These are phyloP conservation scores for Suillus luteus DNA, from an alignment of 768 basidiomycete genomes.

Conservation along the genomic window DNA sequence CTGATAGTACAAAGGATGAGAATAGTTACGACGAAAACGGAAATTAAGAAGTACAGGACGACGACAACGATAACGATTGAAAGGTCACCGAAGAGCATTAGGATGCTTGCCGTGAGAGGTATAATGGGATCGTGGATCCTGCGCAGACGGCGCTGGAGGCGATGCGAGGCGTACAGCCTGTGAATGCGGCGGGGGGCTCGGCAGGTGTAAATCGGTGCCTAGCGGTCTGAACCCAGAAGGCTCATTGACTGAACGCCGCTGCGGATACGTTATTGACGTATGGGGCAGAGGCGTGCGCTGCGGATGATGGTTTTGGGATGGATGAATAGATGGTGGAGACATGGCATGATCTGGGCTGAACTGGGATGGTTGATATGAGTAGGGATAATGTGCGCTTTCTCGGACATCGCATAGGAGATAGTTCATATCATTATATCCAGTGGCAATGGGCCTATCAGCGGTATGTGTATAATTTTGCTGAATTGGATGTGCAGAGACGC, in stretches of 20 bases:
- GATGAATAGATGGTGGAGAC: conserved; percentile 44
- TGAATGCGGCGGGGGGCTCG: conserved; percentile 45
- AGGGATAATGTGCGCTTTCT: conserved; percentile 51
- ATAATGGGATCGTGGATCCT: conserved; percentile 39
- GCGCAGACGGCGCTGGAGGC: conserved; percentile 41
- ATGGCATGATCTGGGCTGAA: conserved; percentile 47
- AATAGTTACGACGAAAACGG: conserved; percentile 18
- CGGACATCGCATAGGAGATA: conserved; percentile 50
- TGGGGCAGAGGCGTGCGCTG: conserved; percentile 44
- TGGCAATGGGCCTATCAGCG: conserved; percentile 50
- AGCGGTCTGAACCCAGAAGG: conserved; percentile 53
- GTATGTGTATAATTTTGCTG: conserved; percentile 48
- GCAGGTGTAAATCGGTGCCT: conserved; percentile 51
- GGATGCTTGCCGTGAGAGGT: conserved; percentile 48
- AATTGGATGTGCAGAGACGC: conserved; percentile 39
- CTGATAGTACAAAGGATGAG: conserved; percentile 23
- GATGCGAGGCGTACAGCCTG: conserved; percentile 45
- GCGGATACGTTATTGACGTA: conserved; percentile 50
- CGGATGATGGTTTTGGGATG: conserved; percentile 35
- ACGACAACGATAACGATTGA: conserved; percentile 17
- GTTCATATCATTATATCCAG: conserved; percentile 48
- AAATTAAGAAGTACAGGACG: conserved; percentile 17
- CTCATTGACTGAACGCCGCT: conserved; percentile 60
- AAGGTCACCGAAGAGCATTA: conserved; percentile 46
- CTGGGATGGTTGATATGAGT: conserved; percentile 48